phyloP scores from a whole-genome alignment of 139 green algal genomes.

The Desmodesmus armatus region DNA sequence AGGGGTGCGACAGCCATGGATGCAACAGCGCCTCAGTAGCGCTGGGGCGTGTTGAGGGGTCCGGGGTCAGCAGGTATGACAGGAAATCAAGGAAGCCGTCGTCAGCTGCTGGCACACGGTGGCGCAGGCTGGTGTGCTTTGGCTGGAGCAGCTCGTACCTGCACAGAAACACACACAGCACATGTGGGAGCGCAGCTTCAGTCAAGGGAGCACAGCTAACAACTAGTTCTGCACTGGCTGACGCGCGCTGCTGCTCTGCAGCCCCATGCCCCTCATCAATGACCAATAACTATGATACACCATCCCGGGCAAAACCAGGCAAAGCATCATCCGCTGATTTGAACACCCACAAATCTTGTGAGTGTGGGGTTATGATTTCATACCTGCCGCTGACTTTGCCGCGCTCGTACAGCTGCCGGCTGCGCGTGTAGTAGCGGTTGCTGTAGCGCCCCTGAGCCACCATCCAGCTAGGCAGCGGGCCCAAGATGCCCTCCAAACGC shows the following conservation, averaged over 20 bases:
- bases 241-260: too few relatives aligned
- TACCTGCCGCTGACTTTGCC: constrained; percentile 33
- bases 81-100: constrained; percentile 80
- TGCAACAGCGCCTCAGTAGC: constrained; percentile 82
- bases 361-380: too few relatives aligned
- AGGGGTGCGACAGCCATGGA: constrained; percentile 75
- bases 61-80: constrained; percentile 68
- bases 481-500: constrained; percentile 90
- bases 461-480: constrained; percentile 84
- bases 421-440: constrained; percentile 79
- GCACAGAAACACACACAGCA: not conserved
- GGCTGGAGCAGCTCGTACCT: constrained; percentile 79
- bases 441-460: constrained; percentile 77
- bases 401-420: constrained; percentile 79
- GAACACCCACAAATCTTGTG: too few relatives aligned
- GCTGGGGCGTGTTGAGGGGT: constrained; percentile 74
- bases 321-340: too few relatives aligned
- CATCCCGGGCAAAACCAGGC: too few relatives aligned
- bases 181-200: not conserved
- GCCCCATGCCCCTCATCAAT: too few relatives aligned
- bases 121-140: constrained; percentile 72
- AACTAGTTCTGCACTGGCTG: too few relatives aligned
- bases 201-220: too few relatives aligned
- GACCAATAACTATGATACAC: too few relatives aligned
- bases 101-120: constrained; percentile 73